Base-by-base conservation (phyloP, 73 alveolate genomes). In the Symbiodinium natans region DNA sequence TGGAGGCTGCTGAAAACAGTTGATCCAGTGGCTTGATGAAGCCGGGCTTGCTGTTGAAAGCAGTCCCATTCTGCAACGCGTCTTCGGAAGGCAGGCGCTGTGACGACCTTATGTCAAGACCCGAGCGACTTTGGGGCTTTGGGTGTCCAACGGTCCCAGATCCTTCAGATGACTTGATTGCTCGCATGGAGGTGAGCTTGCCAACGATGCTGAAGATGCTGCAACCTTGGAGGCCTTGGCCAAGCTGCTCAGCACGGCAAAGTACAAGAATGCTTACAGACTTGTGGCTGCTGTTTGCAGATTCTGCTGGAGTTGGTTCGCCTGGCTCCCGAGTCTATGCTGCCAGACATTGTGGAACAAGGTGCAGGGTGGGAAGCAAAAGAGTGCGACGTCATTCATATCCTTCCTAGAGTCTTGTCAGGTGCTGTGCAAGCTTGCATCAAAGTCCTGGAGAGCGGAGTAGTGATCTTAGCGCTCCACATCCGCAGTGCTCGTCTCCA, bases 261-360 rank as follows among this genome's bases (percentile, higher is more conserved):
- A 46, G 59, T 75, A 75, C 88, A 42, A 13, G 36, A 34, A 2
- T 39, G n/a, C 1, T 52, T 52, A 10, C 71, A 52, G 71, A 52
- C 59, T 46, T 46, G 59, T 46, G 13, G 13, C 59, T 46, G 59
- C 59, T 34, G 33, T 33, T 52, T 11, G 86, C 88, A 90, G 97
- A 90, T 90, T 31, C 97, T 90, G 10, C 88, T 90, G 52, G 97
- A 90, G 33, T 85, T 90, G 87, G 88, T 85, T 29, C 86, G 97
- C 40, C 46, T 90, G 97, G 87, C 97, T 19, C 97, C 97, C 4
- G 97, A 90, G 15, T 13, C 88, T 1, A 90, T 90, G 97, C 97
- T 90, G 40, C 97, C 97, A 10, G 97, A 54, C 54, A 71, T 90
- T 82, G 46, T 90, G 17, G 97, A 90, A 31, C 89, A 90, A 90